These are phyloP conservation scores for Stemphylium lycopersici DNA, from an alignment of 2,329 filamentous ascomycete species.

Conservation along the genomic window DNA sequence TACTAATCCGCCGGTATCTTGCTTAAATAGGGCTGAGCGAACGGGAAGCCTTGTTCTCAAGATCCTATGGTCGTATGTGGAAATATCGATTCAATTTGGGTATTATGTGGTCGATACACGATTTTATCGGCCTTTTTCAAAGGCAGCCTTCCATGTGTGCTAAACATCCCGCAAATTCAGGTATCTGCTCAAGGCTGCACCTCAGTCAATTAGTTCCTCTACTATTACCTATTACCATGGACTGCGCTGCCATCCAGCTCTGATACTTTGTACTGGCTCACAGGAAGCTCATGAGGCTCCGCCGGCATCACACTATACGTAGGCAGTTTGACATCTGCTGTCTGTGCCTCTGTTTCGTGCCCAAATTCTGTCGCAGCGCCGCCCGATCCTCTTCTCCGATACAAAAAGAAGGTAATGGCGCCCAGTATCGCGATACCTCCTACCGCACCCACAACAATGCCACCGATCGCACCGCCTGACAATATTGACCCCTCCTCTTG, in stretches of 20 bases:
- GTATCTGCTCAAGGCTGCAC: no score
- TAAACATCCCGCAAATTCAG: no score
- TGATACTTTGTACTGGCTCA: slow-evolving; percentile 1
- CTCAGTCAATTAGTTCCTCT: no score
- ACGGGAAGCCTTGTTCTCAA: neutral
- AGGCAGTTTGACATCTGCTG: slow-evolving; percentile 4
- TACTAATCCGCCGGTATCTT: no score
- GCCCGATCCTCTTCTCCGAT: slow-evolving; percentile 10
- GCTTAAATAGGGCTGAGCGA: no score
- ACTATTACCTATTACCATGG: slow-evolving; percentile 1
- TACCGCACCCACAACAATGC: slow-evolving; percentile 23
- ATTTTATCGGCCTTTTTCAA: no score
- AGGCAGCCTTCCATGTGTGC: no score
- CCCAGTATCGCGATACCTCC: slow-evolving; percentile 20
- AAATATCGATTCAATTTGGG: no score
- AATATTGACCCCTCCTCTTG: slow-evolving; percentile 7
- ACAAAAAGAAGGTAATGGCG: slow-evolving; percentile 19
- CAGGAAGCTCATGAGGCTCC: slow-evolving; percentile 15
- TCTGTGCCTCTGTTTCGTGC: slow-evolving; percentile 11
- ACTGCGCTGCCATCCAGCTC: slow-evolving; percentile 15
- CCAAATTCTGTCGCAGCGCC: neutral
- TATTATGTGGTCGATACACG: no score
- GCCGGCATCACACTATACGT: slow-evolving; percentile 8
- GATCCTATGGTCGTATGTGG: no score
- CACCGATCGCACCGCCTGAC: slow-evolving; percentile 24